Conservation (phyloP, 2,329 filamentous ascomycete species). For the Paraphaeosphaeria minitans region DNA sequence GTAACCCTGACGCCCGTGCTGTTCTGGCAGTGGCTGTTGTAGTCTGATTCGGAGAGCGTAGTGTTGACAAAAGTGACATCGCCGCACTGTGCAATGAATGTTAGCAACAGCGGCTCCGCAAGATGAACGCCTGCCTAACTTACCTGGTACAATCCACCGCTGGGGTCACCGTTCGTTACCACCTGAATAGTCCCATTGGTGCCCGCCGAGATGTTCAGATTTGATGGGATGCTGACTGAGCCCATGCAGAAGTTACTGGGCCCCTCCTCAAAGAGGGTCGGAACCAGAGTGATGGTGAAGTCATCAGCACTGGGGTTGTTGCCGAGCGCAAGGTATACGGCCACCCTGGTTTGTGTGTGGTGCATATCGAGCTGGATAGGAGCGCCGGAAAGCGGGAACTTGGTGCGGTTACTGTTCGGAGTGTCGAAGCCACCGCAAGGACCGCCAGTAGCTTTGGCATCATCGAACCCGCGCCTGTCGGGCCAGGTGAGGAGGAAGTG, state of each 20-base stretch:
- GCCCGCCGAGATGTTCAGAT: constrained; percentile 62
- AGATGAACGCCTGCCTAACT: constrained; percentile 17
- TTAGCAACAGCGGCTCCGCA: constrained; percentile 11
- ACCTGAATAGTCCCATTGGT: constrained; percentile 71
- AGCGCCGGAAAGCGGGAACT: constrained; percentile 56
- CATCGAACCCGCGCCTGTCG: constrained; percentile 54
- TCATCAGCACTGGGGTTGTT: constrained; percentile 55
- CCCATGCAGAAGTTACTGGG: constrained; percentile 70
- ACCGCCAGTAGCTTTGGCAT: constrained; percentile 53
- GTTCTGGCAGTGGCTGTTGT: constrained; percentile 61
- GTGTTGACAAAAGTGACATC: constrained; percentile 70
- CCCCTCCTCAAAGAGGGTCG: constrained; percentile 64
- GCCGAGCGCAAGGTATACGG: constrained; percentile 60
- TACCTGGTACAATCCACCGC: constrained; percentile 68
- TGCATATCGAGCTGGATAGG: constrained; percentile 59
- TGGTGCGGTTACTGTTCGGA: constrained; percentile 51
- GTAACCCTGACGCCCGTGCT: constrained; percentile 59
- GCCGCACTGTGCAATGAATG: constrained; percentile 61
- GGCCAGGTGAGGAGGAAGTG: constrained; percentile 64
- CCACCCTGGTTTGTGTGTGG: constrained; percentile 58
- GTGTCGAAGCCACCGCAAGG: constrained; percentile 59
- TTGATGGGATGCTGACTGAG: constrained; percentile 59
- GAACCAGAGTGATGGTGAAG: constrained; percentile 72
- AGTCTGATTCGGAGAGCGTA: constrained; percentile 53
- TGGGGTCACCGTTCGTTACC: constrained; percentile 64